phyloP scores from a whole-genome alignment of 1,139 yeast species.

The Taphrina sp. region DNA sequence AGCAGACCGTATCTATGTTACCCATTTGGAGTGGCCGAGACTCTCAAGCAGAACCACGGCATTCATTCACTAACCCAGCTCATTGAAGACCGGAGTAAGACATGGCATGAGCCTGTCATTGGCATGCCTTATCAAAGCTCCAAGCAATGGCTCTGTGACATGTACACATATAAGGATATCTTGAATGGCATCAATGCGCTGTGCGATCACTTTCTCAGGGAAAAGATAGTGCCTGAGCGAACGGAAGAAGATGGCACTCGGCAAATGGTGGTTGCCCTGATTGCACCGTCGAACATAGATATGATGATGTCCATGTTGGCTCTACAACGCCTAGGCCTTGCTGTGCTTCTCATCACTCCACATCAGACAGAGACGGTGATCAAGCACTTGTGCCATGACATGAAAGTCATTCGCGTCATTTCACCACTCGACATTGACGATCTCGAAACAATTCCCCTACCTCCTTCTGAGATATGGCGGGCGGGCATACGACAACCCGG shows the following conservation, averaged over 20 bases:
- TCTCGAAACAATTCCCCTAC: neutral
- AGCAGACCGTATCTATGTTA: conserved; percentile 13
- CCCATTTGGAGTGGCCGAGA: conserved; percentile 19
- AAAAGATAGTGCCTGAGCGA: conserved; percentile 5
- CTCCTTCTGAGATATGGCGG: conserved; percentile 3
- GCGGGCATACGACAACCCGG: neutral
- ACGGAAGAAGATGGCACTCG: conserved; percentile 1
- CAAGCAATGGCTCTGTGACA: conserved; percentile 1
- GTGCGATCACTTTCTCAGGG: conserved; percentile 3
- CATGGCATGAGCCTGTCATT: conserved; percentile 6
- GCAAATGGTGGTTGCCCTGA: conserved; percentile 9
- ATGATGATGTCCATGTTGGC: conserved; percentile 18
- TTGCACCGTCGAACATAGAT: conserved; percentile 15
- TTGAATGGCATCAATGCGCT: conserved; percentile 16
- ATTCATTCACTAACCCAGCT: conserved; percentile 11
- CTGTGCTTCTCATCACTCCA: conserved; percentile 13
- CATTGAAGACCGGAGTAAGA: conserved; percentile 14
- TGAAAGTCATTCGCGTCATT: conserved; percentile 4
- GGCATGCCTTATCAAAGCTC: conserved; percentile 4
- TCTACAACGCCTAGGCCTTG: conserved; percentile 12
- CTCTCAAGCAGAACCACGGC: conserved; percentile 13
- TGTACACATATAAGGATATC: conserved; percentile 6
- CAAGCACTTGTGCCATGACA: conserved; percentile 4
- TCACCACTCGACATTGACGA: conserved; percentile 11
- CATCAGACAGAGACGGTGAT: conserved; percentile 7